Conservation (phyloP, 305 asterid genomes). For the Solanum aculeatissimum region DNA sequence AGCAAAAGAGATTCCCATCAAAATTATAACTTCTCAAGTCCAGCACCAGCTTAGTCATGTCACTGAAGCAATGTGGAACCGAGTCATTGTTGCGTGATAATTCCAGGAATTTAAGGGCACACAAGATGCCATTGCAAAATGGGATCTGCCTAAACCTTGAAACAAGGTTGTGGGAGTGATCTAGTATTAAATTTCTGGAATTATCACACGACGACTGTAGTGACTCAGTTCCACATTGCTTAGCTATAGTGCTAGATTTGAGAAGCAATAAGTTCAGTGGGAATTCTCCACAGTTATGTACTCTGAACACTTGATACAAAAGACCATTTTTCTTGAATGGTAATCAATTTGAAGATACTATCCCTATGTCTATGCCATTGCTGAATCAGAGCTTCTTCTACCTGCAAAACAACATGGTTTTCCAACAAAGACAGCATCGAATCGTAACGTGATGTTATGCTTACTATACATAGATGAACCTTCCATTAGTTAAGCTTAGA, state of each 20-base stretch:
- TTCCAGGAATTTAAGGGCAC: background rate
- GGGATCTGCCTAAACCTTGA: background rate
- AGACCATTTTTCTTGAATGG: background rate
- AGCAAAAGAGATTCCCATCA: background rate
- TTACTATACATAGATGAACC: background rate
- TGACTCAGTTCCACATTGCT: constrained; percentile 15
- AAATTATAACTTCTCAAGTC: background rate
- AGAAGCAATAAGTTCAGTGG: background rate
- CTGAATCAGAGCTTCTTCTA: background rate
- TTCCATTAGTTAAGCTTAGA: background rate
- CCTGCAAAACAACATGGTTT: background rate
- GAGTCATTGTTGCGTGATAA: background rate
- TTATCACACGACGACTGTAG: constrained; percentile 1
- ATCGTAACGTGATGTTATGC: background rate
- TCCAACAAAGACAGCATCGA: background rate
- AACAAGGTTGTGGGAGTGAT: background rate
- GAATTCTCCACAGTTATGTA: background rate
- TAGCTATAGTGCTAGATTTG: background rate
- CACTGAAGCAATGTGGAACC: background rate
- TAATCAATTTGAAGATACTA: background rate
- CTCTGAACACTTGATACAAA: background rate
- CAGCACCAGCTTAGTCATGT: background rate
- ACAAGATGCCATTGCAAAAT: background rate
- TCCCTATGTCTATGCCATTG: background rate
- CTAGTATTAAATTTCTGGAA: constrained; percentile 4